These are phyloP conservation scores for Plasmodium reichenowi DNA, from an alignment of 169 alveolate genomes.

Conservation along the genomic window DNA sequence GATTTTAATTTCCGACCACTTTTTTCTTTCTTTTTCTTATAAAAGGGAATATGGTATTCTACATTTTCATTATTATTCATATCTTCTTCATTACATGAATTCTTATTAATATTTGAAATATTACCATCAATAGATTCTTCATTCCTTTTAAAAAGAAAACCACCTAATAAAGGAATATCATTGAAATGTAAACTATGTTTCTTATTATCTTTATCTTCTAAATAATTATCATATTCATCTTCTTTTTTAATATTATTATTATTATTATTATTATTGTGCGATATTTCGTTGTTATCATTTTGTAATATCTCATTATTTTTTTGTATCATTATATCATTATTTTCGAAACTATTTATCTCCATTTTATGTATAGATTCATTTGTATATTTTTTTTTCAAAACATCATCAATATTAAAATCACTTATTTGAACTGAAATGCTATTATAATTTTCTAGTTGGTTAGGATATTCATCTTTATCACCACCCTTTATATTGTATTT, in stretches of 20 bases:
- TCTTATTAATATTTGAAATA: background rate
- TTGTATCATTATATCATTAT: background rate
- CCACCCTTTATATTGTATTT: background rate
- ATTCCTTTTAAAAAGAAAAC: background rate
- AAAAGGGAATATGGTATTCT: background rate
- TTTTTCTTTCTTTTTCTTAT: slow-evolving; percentile 12
- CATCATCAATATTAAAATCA: slow-evolving; percentile 49
- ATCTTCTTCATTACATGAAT: background rate
- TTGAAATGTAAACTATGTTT: background rate
- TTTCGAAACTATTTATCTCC: slow-evolving; percentile 8
- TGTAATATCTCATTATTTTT: background rate
- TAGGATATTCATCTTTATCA: background rate
- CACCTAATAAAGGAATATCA: slow-evolving; percentile 1
- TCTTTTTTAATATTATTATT: background rate
- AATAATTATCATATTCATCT: background rate
- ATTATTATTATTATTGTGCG: background rate
- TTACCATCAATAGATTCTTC: background rate
- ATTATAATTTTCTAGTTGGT: slow-evolving; percentile 43
- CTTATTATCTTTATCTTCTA: background rate
- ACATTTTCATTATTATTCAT: no score
- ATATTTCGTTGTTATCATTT: background rate
- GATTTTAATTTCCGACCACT: background rate
- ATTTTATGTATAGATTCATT: slow-evolving; percentile 26
- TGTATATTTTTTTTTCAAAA: slow-evolving; percentile 51
- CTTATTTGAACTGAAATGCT: slow-evolving; percentile 47